Evolutionary conservation across 2,329 filamentous ascomycete genomes (phyloP), one percentile per base, ranked within the genome.

Genomic region (Tolypocladium album): DNA sequence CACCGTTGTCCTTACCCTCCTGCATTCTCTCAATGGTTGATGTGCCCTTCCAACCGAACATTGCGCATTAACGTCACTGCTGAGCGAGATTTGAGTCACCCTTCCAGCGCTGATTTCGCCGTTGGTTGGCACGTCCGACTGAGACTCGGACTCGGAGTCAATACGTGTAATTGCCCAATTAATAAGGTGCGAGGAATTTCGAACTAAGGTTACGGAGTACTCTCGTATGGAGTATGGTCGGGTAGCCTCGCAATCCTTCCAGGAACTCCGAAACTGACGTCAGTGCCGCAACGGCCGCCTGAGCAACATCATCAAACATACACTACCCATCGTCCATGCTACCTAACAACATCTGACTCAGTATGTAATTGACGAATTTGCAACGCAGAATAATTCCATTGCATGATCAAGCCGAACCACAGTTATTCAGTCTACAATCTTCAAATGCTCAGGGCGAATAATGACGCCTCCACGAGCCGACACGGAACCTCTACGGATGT

Each of bases 401-500:
- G 31, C 31, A 22, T 34, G 17, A 15, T 22, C 20, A n/a, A 22
- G 20, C 31, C 50, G 20, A 36, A 13, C 15, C 12, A 11, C 9
- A 1, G 31, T 55, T 38, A 1, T 5, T 31, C 27, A 31, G 5
- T 55, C 8, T 34, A 52, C 47, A 17, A n/a, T n/a, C 15, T n/a
- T 9, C 20, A 36, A 34, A 53, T 20, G 31, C 20, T 0, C 8
- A 36, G 31, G 34, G 20, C 31, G 50, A 15, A 55, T 11, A 15
- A 55, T 55, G 50, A 4, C 50, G 31, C 31, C 31, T 22, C 50
- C 50, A 38, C 20, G 22, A n/a, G 56, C 58, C 20, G 58, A 27
- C 3, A 60, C 60, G 8, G 27, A 58, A 42, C n/a, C 63, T 20
- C 50, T 59, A 24, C 58, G 50, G 15, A 59, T 22, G 40, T 62